Percentiles rank a stretch among this genome's conserved stretches.
Evolutionary conservation across 106 monocot genomes (phyloP).

Genomic region (Allium sativum): DNA sequence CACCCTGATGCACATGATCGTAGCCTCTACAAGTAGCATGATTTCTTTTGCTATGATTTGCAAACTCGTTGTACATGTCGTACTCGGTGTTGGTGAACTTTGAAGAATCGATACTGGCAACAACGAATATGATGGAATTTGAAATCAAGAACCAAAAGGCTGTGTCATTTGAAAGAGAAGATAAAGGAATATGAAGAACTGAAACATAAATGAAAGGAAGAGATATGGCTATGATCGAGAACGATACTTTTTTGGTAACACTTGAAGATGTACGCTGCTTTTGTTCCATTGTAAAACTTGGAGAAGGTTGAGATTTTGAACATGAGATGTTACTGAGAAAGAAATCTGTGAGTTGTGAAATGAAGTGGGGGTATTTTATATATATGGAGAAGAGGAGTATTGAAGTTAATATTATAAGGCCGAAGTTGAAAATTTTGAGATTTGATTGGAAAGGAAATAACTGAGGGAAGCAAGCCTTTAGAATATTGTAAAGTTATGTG

Average conservation of each 20-base stretch:
- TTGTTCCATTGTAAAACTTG: not conserved
- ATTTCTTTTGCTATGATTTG: constrained; percentile 8
- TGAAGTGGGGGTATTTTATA: not conserved
- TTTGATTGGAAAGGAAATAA: constrained; percentile 2
- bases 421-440: not conserved
- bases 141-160: constrained; percentile 75
- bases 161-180: constrained; percentile 55
- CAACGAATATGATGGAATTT: constrained; percentile 61
- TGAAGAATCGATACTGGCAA: constrained; percentile 13
- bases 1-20: no score
- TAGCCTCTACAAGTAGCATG: not conserved
- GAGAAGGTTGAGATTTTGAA: no score
- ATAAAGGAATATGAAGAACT: constrained; percentile 32
- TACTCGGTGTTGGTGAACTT: not conserved
- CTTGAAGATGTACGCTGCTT: not conserved
- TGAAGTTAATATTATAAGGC: not conserved
- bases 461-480: not conserved
- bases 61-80: constrained; percentile 25
- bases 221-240: constrained; percentile 48
- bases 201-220: constrained; percentile 61
- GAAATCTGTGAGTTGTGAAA: not conserved
- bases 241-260: constrained; percentile 22
- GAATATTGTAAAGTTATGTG: not conserved
- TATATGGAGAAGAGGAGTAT: not conserved
- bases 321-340: not conserved